Conservation (phyloP, 1,284 basidiomycete genomes). For the Singerocomus rubriflavus region DNA sequence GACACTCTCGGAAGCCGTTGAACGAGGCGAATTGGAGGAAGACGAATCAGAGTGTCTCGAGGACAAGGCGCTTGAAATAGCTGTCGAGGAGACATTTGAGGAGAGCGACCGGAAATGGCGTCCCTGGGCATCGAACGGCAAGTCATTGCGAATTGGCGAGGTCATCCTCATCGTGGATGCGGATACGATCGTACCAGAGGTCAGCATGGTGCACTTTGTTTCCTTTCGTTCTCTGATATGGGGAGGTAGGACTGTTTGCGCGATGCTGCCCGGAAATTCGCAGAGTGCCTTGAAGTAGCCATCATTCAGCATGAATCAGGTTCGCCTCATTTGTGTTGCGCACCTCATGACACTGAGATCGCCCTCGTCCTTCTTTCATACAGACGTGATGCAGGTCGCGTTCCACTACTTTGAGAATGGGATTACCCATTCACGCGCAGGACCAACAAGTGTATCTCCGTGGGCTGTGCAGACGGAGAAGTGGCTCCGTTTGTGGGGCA, state of each 20-base stretch:
- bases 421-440: slow-evolving; percentile 77
- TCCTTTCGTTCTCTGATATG: no score
- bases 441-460: slow-evolving; percentile 75
- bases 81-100: slow-evolving; percentile 65
- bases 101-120: slow-evolving; percentile 44
- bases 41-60: slow-evolving; percentile 45
- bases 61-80: slow-evolving; percentile 60
- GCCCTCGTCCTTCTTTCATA: slow-evolving; percentile 4
- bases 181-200: slow-evolving; percentile 83
- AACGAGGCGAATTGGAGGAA: slow-evolving; percentile 33
- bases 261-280: slow-evolving; percentile 79
- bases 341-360: no score
- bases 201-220: no score
- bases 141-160: slow-evolving; percentile 57
- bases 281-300: slow-evolving; percentile 66
- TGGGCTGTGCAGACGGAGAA: slow-evolving; percentile 76
- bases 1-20: slow-evolving; percentile 27
- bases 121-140: slow-evolving; percentile 65
- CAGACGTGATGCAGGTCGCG: slow-evolving; percentile 83
- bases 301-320: slow-evolving; percentile 84
- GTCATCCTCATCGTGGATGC: slow-evolving; percentile 74
- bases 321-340: slow-evolving; percentile 20
- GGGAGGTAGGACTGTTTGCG: slow-evolving; percentile 58
- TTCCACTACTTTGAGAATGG: slow-evolving; percentile 87
- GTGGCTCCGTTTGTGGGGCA: slow-evolving; percentile 86